Percentiles rank a stretch among this genome's conserved stretches.
Conservation (phyloP, 177 flowering plant species). For the Telopea speciosissima region DNA sequence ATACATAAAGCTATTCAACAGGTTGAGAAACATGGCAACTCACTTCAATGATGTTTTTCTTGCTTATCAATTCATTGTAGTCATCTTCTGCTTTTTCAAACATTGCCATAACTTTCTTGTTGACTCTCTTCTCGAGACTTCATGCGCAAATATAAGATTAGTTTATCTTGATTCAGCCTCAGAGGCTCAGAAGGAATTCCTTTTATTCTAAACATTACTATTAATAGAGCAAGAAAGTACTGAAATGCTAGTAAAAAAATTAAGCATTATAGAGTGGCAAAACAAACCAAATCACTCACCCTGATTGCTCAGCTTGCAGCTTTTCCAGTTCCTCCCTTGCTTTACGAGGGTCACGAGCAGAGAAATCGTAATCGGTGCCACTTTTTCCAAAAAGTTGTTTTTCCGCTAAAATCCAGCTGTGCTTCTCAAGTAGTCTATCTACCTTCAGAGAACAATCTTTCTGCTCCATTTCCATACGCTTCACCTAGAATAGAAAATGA, state of each 20-base stretch:
- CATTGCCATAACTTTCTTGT: conserved; percentile 99
- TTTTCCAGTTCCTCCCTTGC: conserved; percentile 73
- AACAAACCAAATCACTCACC: conserved; percentile 31
- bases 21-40: conserved; percentile 13
- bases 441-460: conserved; percentile 82
- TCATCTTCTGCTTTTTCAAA: conserved; percentile 99
- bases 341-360: conserved; percentile 66
- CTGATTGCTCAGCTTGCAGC: conserved; percentile 81
- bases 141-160: background rate
- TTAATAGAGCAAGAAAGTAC: background rate
- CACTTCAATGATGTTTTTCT: conserved; percentile 94
- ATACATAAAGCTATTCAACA: background rate
- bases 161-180: background rate
- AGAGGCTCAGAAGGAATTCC: background rate
- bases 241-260: background rate
- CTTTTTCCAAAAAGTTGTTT: conserved; percentile 87
- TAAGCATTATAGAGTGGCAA: background rate
- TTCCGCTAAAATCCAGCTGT: conserved; percentile 93
- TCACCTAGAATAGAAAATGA: conserved; percentile 41
- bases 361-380: conserved; percentile 94
- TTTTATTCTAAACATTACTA: background rate
- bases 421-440: conserved; percentile 78
- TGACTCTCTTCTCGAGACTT: conserved; percentile 97
- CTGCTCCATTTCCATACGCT: conserved; percentile 86
- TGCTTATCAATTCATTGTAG: conserved; percentile 82